phyloP scores from a whole-genome alignment of 768 basidiomycete species.

The Boletus coccyginus region DNA sequence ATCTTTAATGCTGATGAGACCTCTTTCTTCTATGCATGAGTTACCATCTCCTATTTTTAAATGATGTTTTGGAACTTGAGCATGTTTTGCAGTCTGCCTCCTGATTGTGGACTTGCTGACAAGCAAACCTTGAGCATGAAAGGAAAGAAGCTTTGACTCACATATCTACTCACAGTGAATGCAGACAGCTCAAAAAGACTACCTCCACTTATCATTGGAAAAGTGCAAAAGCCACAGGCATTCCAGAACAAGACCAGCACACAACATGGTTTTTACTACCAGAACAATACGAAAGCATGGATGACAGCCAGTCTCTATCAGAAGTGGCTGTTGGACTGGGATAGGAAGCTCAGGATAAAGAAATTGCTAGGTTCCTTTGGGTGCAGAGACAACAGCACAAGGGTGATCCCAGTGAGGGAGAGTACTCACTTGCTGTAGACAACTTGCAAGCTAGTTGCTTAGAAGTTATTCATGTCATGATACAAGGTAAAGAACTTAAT shows the following conservation, averaged over 20 bases:
- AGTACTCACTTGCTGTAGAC: too few species aligned
- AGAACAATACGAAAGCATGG: not conserved
- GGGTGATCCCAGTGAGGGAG: too few species aligned
- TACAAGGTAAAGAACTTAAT: too few species aligned
- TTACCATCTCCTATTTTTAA: too few species aligned
- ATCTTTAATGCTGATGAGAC: constrained; percentile 39
- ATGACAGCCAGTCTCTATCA: constrained; percentile 1
- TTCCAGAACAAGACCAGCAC: not conserved
- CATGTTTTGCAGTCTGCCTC: not conserved
- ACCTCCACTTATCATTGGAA: constrained; percentile 33
- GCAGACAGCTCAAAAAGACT: constrained; percentile 34
- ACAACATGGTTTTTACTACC: not conserved
- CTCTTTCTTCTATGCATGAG: constrained; percentile 34
- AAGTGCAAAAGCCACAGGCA: not conserved
- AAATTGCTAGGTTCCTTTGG: too few species aligned
- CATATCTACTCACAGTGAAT: constrained; percentile 19
- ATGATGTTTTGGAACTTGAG: not conserved
- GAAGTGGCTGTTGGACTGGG: constrained; percentile 5
- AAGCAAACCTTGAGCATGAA: not conserved
- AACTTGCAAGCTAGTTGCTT: too few species aligned
- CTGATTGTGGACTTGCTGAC: not conserved
- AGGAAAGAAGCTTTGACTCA: not conserved
- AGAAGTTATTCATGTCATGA: too few species aligned
- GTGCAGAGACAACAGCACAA: too few species aligned
- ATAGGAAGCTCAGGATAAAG: not conserved